Base-by-base conservation (phyloP, 2,329 filamentous ascomycete genomes). In the Coleophoma crateriformis region DNA sequence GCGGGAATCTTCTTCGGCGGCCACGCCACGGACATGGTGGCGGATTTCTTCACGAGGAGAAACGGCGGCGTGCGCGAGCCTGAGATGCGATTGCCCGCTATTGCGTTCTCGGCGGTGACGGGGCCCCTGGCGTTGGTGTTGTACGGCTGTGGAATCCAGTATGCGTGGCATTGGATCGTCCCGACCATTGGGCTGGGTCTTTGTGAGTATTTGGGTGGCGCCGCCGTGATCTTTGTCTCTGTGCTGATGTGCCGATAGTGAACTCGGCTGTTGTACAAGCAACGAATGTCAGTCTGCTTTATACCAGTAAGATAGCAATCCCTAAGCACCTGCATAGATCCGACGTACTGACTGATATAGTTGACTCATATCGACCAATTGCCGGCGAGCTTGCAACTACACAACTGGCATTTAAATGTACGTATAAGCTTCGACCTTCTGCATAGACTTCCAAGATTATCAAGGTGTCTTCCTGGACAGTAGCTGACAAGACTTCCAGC, bases 51-150 rank as follows among this genome's bases (percentile, higher is more conserved):
- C 22, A 82, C 79, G 0, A 67, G 63, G 47, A 68, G 69, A 33
- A 83, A 82, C 55, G 69, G 71, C 4, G 79, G 79, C 6, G 69
- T 82, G 17, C 68, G 78, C n/a, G 72, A 80, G 45, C 76, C 79
- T 0, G 78, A 82, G 58, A 81, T 82, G 77, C 70, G 79, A n/a
- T 63, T 83, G 4, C 77, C 77, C 1, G 74, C 74, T 4, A 70
- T 82, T 17, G 60, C 69, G 10, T 67, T 77, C 0, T 79, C 75
- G 54, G 62, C 77, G 57, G 61, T 79, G 27, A 71, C 77, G 14
- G 73, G 76, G 4, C 75, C 75, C 0, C 58, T 77, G 12, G 61
- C 69, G 0, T 54, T 77, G 20, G 51, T 75, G 0, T 60, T 78
- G 8, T 78, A 71, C 52, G 75, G 75, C 0, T 67, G 74, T 2